Percentiles rank a stretch among this genome's conserved stretches.
phyloP scores from a whole-genome alignment of 176 grass and related monocot genomes.

The Zea mays region DNA sequence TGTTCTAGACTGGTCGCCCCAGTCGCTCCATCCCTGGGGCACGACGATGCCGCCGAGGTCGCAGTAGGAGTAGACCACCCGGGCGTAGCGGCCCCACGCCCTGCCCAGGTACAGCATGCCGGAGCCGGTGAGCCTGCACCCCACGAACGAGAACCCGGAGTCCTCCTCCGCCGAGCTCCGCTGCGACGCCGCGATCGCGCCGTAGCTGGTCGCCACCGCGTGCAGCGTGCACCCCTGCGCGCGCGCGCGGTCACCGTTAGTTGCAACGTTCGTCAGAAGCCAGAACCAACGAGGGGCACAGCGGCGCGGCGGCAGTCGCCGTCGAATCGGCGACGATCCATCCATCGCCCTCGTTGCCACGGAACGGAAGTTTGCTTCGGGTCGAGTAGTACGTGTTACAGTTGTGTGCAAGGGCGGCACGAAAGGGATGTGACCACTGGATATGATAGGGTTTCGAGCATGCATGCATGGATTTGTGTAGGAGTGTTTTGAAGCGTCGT shows the following conservation, averaged over 20 bases:
- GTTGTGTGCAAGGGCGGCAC: background rate
- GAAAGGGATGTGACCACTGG: conserved; percentile 27
- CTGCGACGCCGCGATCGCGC: conserved; percentile 93
- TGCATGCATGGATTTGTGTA: conserved; percentile 33
- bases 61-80: conserved; percentile 81
- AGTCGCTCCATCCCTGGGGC: conserved; percentile 89
- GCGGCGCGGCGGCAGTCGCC: too few species aligned
- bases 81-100: conserved; percentile 78
- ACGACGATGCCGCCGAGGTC: conserved; percentile 71
- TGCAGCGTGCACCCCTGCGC: conserved; percentile 74
- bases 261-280: background rate
- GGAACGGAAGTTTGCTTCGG: too few species aligned
- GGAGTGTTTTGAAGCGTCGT: conserved; percentile 28
- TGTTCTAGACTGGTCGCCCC: conserved; percentile 73
- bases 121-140: conserved; percentile 74
- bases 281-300: background rate
- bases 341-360: background rate
- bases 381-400: background rate
- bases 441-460: background rate
- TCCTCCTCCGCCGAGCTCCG: conserved; percentile 72
- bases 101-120: conserved; percentile 81
- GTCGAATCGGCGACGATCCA: background rate
- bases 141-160: conserved; percentile 82
- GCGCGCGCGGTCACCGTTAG: background rate
- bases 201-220: conserved; percentile 70